Base-by-base conservation (phyloP, 768 basidiomycete genomes). In the Trametes coccinea region DNA sequence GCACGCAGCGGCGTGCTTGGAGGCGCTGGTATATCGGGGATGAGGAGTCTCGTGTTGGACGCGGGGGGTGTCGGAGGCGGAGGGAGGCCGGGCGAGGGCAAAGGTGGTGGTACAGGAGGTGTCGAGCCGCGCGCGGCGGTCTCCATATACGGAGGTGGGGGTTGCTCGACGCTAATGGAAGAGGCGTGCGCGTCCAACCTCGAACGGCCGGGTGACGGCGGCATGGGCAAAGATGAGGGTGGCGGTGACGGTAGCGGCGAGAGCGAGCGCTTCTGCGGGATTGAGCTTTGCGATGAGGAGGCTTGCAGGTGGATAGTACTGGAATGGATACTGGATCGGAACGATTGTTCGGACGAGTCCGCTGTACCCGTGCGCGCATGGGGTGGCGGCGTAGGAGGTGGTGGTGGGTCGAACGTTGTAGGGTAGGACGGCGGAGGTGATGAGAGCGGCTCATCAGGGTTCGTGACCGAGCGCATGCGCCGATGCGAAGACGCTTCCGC, bases 101-200 rank as follows among this genome's bases (percentile, higher is more conserved):
- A 22, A 22, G 41, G 41, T 4, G 31, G 59, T 0, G 49, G 50
- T 1, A 57, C 52, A 17, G 63, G 60, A 6, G 63, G 63, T 3
- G 63, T 62, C 39, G 37, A 7, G n/a, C 50, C 52, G 37, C 56
- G 53, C 34, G 34, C 34, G 17, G 46, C 47, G 37, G 55, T 59
- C 34, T 66, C 63, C 40, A 60, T 59, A 49, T 65, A 65, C 22
- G 64, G 67, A 11, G 67, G 67, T 11, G 63, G 63, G 1, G 67
- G 61, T 4, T 64, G 53, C 56, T 67, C 66, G n/a, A 64, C 58
- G 50, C 62, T 64, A 43, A 64, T 59, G 9, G 65, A 54, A 2
- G 61, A 61, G 5, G 56, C 58, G 14, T 61, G 66, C 9, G 63
- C 66, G n/a, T 64, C 60, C n/a, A 62, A 29, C 29, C 64, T 27